Conservation (phyloP, 2,329 filamentous ascomycete genomes). For the Ophioceras dolichostomum region DNA sequence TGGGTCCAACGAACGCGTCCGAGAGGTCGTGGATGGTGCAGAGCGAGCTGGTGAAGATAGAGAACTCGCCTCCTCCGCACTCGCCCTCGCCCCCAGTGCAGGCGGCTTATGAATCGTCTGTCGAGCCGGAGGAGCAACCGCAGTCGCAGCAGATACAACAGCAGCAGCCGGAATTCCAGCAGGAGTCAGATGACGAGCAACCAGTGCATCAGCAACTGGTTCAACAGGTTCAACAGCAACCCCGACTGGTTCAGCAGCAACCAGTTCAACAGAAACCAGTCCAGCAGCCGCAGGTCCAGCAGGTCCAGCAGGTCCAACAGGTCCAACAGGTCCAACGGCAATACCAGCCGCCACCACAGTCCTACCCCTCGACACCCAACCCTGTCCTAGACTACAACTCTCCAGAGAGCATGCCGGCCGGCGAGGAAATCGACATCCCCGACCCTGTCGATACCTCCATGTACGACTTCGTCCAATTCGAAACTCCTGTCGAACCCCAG, state of each 20-base stretch:
- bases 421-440: constrained; percentile 1
- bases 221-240: no score
- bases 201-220: no score
- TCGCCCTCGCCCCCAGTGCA: no score
- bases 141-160: background rate
- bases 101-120: background rate
- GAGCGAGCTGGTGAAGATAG: constrained; percentile 21
- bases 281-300: no score
- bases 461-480: constrained; percentile 3
- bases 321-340: background rate
- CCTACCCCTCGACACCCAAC: background rate
- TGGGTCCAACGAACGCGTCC: constrained; percentile 26
- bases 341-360: background rate
- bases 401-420: constrained; percentile 3
- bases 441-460: background rate
- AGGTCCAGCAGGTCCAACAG: background rate
- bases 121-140: background rate
- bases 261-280: no score
- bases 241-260: no score
- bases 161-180: no score
- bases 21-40: constrained; percentile 20
- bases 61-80: constrained; percentile 15
- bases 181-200: no score
- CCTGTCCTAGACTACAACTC: background rate
- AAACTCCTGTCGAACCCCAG: constrained; percentile 1